Conservation (phyloP, 164 flowering plant species). For the Taxillus chinensis region DNA sequence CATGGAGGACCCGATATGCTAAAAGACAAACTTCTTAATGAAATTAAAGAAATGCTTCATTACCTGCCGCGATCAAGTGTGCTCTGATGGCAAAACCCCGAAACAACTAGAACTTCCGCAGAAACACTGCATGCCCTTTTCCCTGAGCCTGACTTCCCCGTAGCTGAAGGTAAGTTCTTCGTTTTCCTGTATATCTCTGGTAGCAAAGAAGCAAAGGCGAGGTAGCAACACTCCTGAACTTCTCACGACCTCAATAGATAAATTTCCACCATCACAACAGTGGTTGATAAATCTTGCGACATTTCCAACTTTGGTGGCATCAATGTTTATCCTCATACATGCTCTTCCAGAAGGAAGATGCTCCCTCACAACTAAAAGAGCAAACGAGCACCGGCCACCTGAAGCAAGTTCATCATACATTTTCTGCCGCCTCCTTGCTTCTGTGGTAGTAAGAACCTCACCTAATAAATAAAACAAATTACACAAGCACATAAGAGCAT, state of each 20-base stretch:
- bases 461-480: slow-evolving; percentile 28
- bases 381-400: slow-evolving; percentile 35
- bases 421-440: slow-evolving; percentile 64
- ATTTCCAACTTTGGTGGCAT: slow-evolving; percentile 77
- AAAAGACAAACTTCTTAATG: too few species aligned
- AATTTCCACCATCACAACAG: slow-evolving; percentile 90
- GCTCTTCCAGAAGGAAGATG: slow-evolving; percentile 85
- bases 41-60: not conserved
- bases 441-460: slow-evolving; percentile 72
- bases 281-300: slow-evolving; percentile 83
- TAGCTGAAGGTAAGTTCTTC: slow-evolving; percentile 90
- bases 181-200: slow-evolving; percentile 52
- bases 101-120: slow-evolving; percentile 65
- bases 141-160: slow-evolving; percentile 41
- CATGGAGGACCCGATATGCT: too few species aligned
- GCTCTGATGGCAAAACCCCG: slow-evolving; percentile 73
- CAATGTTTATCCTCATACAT: slow-evolving; percentile 77
- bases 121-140: slow-evolving; percentile 49
- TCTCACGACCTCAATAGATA: slow-evolving; percentile 53
- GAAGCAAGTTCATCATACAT: slow-evolving; percentile 47
- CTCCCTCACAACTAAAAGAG: slow-evolving; percentile 86
- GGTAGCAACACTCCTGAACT: slow-evolving; percentile 62
- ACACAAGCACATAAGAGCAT: not conserved
- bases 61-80: slow-evolving; percentile 30
- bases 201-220: slow-evolving; percentile 78